Conservation (phyloP, 2,329 filamentous ascomycete genomes). For the Cadophora luteo-olivacea region DNA sequence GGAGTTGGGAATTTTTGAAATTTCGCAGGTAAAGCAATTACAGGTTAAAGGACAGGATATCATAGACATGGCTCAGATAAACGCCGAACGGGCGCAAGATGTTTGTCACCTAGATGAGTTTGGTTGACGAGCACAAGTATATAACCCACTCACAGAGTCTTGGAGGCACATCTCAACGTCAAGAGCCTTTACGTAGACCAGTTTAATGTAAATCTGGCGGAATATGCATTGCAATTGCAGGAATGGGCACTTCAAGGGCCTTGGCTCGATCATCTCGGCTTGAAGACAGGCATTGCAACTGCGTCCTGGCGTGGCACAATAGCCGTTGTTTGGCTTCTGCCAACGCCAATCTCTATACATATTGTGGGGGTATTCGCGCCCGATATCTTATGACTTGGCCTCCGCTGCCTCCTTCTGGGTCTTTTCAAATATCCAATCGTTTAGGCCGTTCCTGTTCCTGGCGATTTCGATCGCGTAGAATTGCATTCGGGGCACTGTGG, state of each 20-base stretch:
- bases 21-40: background rate
- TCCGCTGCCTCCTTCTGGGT: conserved; percentile 62
- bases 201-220: background rate
- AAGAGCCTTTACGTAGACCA: background rate
- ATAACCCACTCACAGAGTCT: background rate
- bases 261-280: background rate
- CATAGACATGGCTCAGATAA: background rate
- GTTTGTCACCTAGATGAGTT: background rate
- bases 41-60: background rate
- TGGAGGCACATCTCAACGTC: background rate
- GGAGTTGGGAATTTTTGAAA: background rate
- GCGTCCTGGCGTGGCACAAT: background rate
- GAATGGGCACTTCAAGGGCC: background rate
- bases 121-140: background rate
- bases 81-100: background rate
- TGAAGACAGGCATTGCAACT: background rate
- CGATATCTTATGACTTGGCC: conserved; percentile 17
- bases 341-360: background rate
- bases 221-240: background rate
- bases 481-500: conserved; percentile 69
- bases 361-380: background rate
- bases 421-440: conserved; percentile 96
- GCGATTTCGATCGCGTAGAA: conserved; percentile 82
- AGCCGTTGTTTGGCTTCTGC: background rate
- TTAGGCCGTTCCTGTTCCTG: conserved; percentile 84